These are phyloP conservation scores for Ramaria rubella DNA, from an alignment of 768 basidiomycete genomes.

Conservation along the genomic window DNA sequence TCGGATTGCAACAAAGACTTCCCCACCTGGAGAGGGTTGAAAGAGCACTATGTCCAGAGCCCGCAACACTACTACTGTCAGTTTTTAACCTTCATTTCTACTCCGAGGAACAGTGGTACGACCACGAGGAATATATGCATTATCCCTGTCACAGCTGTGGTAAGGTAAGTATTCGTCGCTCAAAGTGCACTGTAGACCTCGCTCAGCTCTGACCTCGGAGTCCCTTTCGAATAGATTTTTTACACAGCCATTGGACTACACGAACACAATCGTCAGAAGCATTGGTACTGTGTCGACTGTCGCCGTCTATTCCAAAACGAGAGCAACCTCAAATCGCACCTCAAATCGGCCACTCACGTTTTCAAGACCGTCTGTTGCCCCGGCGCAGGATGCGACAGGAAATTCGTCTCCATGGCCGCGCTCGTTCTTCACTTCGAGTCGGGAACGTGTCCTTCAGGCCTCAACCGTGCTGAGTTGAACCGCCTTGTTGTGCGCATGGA, in stretches of 20 bases:
- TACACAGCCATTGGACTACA: constrained; percentile 25
- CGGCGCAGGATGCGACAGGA: constrained; percentile 35
- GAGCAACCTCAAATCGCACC: constrained; percentile 40
- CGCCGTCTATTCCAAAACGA: constrained; percentile 36
- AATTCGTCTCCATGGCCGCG: constrained; percentile 48
- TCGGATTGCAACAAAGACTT: constrained; percentile 43
- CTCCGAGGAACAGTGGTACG: constrained; percentile 13
- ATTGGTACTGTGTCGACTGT: constrained; percentile 43
- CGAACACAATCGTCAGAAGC: constrained; percentile 32
- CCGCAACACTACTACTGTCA: constrained; percentile 47
- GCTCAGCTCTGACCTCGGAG: background rate
- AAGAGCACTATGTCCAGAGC: constrained; percentile 49
- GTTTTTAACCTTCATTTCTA: constrained; percentile 37
- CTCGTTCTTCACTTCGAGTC: constrained; percentile 59
- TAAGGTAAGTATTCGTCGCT: background rate
- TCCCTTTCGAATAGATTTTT: background rate
- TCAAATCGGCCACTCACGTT: constrained; percentile 46
- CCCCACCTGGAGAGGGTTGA: constrained; percentile 28
- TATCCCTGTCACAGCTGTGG: constrained; percentile 12
- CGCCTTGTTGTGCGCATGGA: constrained; percentile 38
- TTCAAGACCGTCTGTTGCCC: constrained; percentile 35
- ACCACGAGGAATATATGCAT: constrained; percentile 24
- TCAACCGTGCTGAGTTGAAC: constrained; percentile 35
- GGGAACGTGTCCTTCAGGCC: constrained; percentile 48
- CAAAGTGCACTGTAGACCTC: background rate